These are phyloP conservation scores for Aegilops longissima DNA, from an alignment of 176 grass and related monocot genomes.

Conservation along the genomic window DNA sequence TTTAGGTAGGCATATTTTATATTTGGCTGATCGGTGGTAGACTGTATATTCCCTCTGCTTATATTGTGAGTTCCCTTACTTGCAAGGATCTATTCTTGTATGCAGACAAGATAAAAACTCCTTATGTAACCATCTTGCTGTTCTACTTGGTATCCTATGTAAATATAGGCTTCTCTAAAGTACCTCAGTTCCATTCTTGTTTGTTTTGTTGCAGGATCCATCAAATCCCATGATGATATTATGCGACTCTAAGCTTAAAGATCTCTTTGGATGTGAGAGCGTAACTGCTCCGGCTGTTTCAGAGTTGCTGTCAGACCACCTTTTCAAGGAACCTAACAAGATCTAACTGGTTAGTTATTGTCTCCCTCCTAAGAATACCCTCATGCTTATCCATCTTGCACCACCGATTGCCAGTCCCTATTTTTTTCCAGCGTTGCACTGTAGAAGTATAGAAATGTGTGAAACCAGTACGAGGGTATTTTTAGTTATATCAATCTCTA, in stretches of 20 bases:
- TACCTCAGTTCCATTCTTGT: background rate
- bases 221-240: slow-evolving; percentile 61
- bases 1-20: background rate
- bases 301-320: slow-evolving; percentile 69
- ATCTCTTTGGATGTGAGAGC: slow-evolving; percentile 90
- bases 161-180: background rate
- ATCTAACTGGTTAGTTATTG: slow-evolving; percentile 63
- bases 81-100: slow-evolving; percentile 7
- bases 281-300: slow-evolving; percentile 62
- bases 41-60: background rate
- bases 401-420: background rate
- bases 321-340: slow-evolving; percentile 61
- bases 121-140: background rate
- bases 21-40: background rate
- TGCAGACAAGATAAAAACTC: background rate
- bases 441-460: background rate
- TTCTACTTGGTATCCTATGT: background rate
- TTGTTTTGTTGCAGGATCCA: slow-evolving; percentile 67
- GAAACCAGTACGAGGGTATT: background rate
- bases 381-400: background rate
- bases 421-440: background rate
- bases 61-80: slow-evolving; percentile 1
- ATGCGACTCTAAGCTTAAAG: slow-evolving; percentile 75
- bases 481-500: background rate
- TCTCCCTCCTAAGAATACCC: background rate